Base-by-base conservation (phyloP, 306 rosid species). In the Ormosia emarginata region DNA sequence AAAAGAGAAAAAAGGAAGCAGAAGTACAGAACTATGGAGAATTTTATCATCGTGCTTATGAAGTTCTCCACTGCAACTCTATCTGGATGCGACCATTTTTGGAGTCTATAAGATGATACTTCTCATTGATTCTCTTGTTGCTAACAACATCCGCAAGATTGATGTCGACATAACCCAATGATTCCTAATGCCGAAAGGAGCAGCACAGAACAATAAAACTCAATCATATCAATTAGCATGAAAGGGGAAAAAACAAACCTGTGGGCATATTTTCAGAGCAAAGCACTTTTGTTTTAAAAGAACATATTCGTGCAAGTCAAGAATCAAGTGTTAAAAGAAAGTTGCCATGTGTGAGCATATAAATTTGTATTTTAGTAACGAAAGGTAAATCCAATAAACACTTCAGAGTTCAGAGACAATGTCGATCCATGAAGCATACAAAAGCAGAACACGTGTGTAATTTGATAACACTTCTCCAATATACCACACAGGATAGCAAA, bases 51-150 rank as follows among this genome's bases (percentile, higher is more conserved):
- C 11, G 2, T 69, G 83, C 80, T 85, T 64, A 71, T 37, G 89
- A 85, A 75, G 92, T 86, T 86, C 92, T 89, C 99, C 99, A 93
- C 78, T 95, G 94, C 81, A 95, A 79, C 94, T 95, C 99, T 41
- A 93, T 69, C 74, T 93, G 99, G 80, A 95, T 55, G 70, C 87
- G 88, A n/a, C 99, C 99, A 71, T 95, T 95, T 93, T 90, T 95
- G 7, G 99, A 95, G 87, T 93, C 97, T 81, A 95, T 95, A 67
- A 93, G 97, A 81, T 93, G 94, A 76, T 83, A 89, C 86, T 88
- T 95, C 89, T 95, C 98, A 37, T 95, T 95, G 50, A 93, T 91
- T 34, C 98, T 82, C 77, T 85, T 91, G 91, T 95, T 95, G 8
- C 90, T 12, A 40, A 93, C 89, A 3, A 93, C 97, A 37, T 95